phyloP scores from a whole-genome alignment of 352 stramenopile genomes.

The Phytophthora cryptogea region DNA sequence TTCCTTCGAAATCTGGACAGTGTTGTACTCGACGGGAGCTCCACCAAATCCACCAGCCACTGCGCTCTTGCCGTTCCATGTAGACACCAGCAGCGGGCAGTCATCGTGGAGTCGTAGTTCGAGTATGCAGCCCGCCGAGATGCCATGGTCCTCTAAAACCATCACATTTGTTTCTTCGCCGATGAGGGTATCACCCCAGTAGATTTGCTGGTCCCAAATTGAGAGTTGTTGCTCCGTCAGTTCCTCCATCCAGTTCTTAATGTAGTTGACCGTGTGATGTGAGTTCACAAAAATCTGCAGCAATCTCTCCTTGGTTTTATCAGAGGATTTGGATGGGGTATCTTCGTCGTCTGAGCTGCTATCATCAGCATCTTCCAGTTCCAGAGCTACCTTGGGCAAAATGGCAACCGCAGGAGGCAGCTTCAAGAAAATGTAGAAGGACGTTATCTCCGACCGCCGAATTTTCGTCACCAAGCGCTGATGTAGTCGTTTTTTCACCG shows the following conservation, averaged over 20 bases:
- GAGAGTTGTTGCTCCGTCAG: slow-evolving; percentile 79
- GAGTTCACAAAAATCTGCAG: slow-evolving; percentile 68
- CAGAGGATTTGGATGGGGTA: background rate
- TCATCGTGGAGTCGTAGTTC: slow-evolving; percentile 81
- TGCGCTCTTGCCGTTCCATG: slow-evolving; percentile 63
- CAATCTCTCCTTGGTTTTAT: slow-evolving; percentile 29
- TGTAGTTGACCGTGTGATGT: slow-evolving; percentile 77
- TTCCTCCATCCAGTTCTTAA: slow-evolving; percentile 86
- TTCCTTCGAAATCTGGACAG: slow-evolving; percentile 84
- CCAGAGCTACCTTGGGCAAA: slow-evolving; percentile 66
- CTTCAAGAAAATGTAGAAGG: slow-evolving; percentile 72
- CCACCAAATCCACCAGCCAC: slow-evolving; percentile 28
- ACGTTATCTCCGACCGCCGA: slow-evolving; percentile 47
- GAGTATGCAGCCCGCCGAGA: slow-evolving; percentile 62
- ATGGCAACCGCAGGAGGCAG: slow-evolving; percentile 63
- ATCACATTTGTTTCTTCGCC: slow-evolving; percentile 77
- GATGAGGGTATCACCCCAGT: slow-evolving; percentile 78
- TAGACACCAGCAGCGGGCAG: slow-evolving; percentile 67
- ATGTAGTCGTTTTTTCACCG: slow-evolving; percentile 59
- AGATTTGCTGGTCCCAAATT: slow-evolving; percentile 82
- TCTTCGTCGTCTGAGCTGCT: slow-evolving; percentile 39
- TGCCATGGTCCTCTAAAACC: slow-evolving; percentile 74
- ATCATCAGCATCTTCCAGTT: slow-evolving; percentile 62
- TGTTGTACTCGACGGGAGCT: slow-evolving; percentile 68
- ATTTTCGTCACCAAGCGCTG: slow-evolving; percentile 56